Conservation (phyloP, 225 moss, liverwort and hornwort genomes). For the Asterella californica region DNA sequence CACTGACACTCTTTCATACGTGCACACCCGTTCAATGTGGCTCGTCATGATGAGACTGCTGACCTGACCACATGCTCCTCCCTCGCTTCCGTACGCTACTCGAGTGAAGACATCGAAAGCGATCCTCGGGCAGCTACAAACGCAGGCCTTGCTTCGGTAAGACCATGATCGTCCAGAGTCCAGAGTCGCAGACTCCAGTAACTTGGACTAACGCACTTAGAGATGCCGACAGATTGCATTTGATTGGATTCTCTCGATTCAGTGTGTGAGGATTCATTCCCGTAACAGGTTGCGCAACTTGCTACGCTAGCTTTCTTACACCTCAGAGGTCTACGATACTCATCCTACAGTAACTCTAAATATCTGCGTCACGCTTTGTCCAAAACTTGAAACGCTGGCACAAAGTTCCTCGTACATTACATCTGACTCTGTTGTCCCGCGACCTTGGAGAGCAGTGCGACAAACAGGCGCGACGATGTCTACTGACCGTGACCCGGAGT, state of each 20-base stretch:
- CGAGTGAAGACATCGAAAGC: conserved; percentile 1
- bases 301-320: not conserved
- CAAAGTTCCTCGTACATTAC: not conserved
- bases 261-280: not conserved
- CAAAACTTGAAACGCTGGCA: not conserved
- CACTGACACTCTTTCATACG: not conserved
- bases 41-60: not conserved
- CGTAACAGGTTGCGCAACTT: not conserved
- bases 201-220: not conserved
- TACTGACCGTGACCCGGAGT: no score
- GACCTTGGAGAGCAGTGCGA: not conserved
- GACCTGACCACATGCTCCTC: not conserved
- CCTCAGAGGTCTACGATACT: not conserved
- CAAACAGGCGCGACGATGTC: no score
- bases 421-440: not conserved
- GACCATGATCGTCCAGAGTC: not conserved
- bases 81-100: not conserved
- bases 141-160: not conserved
- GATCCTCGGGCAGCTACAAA: not conserved
- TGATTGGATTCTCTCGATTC: not conserved
- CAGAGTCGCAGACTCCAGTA: not conserved
- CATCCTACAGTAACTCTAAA: not conserved
- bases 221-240: not conserved
- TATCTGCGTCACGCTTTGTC: not conserved
- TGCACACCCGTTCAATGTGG: not conserved